Conservation (phyloP, 192 early-diverging fungal genomes). For the Backusella tuberculispora region DNA sequence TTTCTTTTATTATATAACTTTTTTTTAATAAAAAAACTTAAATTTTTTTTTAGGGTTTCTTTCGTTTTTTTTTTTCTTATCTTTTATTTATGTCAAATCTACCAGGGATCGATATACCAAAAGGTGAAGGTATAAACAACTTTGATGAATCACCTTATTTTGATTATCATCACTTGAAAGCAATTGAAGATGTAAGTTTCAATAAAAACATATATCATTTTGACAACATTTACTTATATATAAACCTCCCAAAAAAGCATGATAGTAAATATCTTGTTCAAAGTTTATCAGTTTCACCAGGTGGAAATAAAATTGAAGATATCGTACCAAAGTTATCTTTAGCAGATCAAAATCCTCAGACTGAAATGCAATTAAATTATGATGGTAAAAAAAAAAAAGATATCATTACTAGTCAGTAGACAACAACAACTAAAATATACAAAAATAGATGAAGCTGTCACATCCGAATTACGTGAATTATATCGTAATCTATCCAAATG, state of each 20-base stretch:
- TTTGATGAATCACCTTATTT: not conserved
- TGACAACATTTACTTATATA: not conserved
- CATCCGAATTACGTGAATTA: constrained; percentile 63
- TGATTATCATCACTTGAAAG: constrained; percentile 9
- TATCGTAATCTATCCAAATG: constrained; percentile 69
- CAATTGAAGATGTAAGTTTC: constrained; percentile 1
- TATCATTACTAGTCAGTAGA: too few relatives aligned
- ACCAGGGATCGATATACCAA: not conserved
- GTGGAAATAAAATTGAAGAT: not conserved
- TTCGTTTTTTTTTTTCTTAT: too few relatives aligned
- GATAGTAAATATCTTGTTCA: not conserved
- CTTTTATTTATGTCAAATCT: too few relatives aligned
- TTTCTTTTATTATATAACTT: too few relatives aligned
- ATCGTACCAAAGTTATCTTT: not conserved
- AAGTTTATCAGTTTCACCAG: not conserved
- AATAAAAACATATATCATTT: not conserved
- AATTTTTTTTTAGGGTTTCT: too few relatives aligned
- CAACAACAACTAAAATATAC: too few relatives aligned
- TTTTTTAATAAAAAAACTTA: too few relatives aligned
- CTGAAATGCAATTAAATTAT: too few relatives aligned
- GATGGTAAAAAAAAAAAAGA: too few relatives aligned
- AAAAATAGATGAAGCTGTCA: constrained; percentile 47
- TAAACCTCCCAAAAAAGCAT: not conserved
- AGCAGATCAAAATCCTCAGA: too few relatives aligned
- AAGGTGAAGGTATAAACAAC: not conserved